phyloP scores from a whole-genome alignment of 768 basidiomycete genomes.

The Leccinum incarnatum region DNA sequence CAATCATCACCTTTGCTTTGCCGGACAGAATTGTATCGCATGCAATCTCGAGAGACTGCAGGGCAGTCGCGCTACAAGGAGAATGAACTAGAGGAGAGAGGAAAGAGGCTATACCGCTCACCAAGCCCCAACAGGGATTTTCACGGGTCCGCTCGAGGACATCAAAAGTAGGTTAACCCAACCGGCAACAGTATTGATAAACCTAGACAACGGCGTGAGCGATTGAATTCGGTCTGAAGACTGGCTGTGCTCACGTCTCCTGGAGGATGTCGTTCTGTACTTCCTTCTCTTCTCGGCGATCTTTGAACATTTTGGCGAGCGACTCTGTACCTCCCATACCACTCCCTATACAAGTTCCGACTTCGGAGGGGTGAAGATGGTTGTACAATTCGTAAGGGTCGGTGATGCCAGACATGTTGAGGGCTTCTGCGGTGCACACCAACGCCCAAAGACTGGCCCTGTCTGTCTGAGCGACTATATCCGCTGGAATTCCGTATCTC shows the following conservation, averaged over 20 bases:
- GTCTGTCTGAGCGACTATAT: constrained; percentile 93
- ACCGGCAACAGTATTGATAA: constrained; percentile 98
- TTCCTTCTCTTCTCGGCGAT: constrained; percentile 95
- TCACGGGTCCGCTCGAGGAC: constrained; percentile 96
- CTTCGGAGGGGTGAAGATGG: constrained; percentile 93
- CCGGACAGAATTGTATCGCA: constrained; percentile 91
- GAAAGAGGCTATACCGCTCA: constrained; percentile 35
- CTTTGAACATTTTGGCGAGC: constrained; percentile 97
- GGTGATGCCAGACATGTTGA: constrained; percentile 95
- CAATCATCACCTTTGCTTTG: constrained; percentile 99
- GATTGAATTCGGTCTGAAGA: not conserved
- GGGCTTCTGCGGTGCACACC: constrained; percentile 90
- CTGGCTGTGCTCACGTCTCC: constrained; percentile 72
- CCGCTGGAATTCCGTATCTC: constrained; percentile 94
- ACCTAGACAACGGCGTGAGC: constrained; percentile 45
- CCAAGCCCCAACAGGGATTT: constrained; percentile 99
- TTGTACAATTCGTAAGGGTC: constrained; percentile 99
- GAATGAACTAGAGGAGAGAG: constrained; percentile 2
- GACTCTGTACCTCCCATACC: constrained; percentile 97
- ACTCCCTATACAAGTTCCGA: constrained; percentile 90
- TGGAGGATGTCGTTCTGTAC: constrained; percentile 98
- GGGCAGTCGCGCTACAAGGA: constrained; percentile 76
- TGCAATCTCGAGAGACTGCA: constrained; percentile 98
- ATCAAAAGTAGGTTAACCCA: constrained; percentile 95
- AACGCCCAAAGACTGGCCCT: constrained; percentile 93